Base-by-base conservation (phyloP, 2,329 filamentous ascomycete genomes). In the Cladorrhinum sp. region DNA sequence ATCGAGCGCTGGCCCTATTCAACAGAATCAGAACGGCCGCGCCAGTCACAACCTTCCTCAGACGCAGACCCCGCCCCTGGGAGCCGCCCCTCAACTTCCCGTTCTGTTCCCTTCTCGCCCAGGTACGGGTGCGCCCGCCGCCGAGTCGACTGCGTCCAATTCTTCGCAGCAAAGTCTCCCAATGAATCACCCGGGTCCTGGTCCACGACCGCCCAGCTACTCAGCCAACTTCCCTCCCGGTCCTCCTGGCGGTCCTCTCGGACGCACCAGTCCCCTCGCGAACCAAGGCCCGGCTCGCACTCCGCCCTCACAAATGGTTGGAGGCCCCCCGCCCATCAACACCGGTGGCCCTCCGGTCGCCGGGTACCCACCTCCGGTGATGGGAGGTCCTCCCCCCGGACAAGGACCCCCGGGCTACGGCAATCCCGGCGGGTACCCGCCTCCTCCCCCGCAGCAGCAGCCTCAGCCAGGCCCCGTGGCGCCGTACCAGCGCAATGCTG, bases 311-410 rank as follows among this genome's bases (percentile, higher is more conserved):
- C 83, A 86, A 73, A 85, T 86, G 81, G 77, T 82, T 66, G 85
- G 84, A 69, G 86, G 86, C 18, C 86, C 85, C 68, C 84, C 85
- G 67, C 86, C 86, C 68, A 88, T 88, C 76, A 87, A 87, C 76
- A 88, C 86, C 60, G 82, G 81, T 66, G 80, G 59, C 30, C 66
- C 83, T 65, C 83, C 83, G 62, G 73, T 82, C 62, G 72, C 78
- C 58, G 85, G 84, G 62, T 88, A 87, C 71, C 85, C 85, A 69
- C 84, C 84, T 26, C 78, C 80, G 64, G 82, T 82, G 59, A 75
- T 75, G 62, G 75, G 73, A 33, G 76, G 75, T 59, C 79, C 78
- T 64, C 80, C 74, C 28, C 75, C 75, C 7, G 67, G 73, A 52
- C 76, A 72, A 69, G 79, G 71, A 58, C 78, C 78, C 57, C 79